These are phyloP conservation scores for Polysphondylium violaceum DNA, from an alignment of 78 protist genomes.

Conservation along the genomic window DNA sequence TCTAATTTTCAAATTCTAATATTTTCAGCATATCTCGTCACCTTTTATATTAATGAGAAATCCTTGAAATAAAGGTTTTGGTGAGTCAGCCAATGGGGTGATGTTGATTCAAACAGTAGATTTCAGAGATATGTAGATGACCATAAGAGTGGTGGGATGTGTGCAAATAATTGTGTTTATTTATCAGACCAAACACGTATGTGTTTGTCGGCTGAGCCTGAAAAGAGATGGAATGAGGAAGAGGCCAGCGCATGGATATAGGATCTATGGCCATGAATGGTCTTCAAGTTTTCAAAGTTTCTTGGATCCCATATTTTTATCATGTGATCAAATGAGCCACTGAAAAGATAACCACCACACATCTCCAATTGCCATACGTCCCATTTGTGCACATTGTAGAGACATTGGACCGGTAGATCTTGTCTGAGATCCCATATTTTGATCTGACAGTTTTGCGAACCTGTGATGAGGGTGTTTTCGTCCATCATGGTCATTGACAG, in stretches of 20 bases:
- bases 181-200: conserved; percentile 31
- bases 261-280: conserved; percentile 48
- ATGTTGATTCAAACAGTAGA: too few species aligned
- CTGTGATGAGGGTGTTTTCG: conserved; percentile 22
- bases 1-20: not conserved
- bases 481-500: conserved; percentile 39
- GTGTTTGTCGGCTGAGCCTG: conserved; percentile 71
- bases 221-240: conserved; percentile 41
- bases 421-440: conserved; percentile 39
- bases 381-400: conserved; percentile 67
- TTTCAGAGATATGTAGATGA: too few species aligned
- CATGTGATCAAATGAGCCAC: conserved; percentile 79
- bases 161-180: too few species aligned
- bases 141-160: too few species aligned
- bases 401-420: not conserved
- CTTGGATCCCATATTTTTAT: conserved; percentile 69
- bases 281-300: conserved; percentile 24
- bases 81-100: too few species aligned
- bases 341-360: conserved; percentile 69
- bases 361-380: conserved; percentile 78
- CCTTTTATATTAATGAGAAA: too few species aligned
- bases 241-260: conserved; percentile 64
- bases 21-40: too few species aligned
- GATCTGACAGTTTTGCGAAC: conserved; percentile 58
- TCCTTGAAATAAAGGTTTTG: too few species aligned